These are phyloP conservation scores for Paraleonurus japonicus DNA, from an alignment of 257 asterid genomes.

Conservation along the genomic window DNA sequence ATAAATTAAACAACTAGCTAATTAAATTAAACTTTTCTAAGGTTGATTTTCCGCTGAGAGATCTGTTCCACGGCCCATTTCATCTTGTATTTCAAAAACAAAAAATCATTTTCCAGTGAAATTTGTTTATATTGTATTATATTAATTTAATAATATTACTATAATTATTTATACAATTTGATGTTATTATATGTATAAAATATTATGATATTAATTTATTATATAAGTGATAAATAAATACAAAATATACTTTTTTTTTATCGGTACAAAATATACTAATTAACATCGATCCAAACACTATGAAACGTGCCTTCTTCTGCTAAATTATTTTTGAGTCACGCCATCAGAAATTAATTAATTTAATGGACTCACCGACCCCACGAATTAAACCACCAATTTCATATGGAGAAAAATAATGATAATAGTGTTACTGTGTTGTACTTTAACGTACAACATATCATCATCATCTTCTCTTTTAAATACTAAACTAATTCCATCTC, in stretches of 20 bases:
- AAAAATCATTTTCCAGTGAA: too few relatives aligned
- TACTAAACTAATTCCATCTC: background rate
- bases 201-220: too few relatives aligned
- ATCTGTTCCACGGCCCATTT: background rate
- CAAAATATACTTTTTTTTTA: too few relatives aligned
- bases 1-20: background rate
- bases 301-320: background rate
- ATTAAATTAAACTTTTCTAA: background rate
- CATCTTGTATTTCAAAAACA: too few relatives aligned
- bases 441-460: constrained; percentile 35
- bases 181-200: too few relatives aligned
- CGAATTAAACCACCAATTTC: constrained; percentile 2
- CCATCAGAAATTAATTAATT: background rate
- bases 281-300: background rate
- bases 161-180: too few relatives aligned
- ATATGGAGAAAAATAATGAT: constrained; percentile 8
- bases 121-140: too few relatives aligned
- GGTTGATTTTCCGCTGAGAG: background rate
- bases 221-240: too few relatives aligned
- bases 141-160: too few relatives aligned
- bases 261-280: too few relatives aligned
- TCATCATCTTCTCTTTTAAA: constrained; percentile 19
- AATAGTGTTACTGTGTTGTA: constrained; percentile 17
- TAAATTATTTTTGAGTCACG: background rate
- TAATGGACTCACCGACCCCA: background rate